These are phyloP conservation scores for Cudoniella acicularis DNA, from an alignment of 495 filamentous ascomycete species.

Conservation along the genomic window DNA sequence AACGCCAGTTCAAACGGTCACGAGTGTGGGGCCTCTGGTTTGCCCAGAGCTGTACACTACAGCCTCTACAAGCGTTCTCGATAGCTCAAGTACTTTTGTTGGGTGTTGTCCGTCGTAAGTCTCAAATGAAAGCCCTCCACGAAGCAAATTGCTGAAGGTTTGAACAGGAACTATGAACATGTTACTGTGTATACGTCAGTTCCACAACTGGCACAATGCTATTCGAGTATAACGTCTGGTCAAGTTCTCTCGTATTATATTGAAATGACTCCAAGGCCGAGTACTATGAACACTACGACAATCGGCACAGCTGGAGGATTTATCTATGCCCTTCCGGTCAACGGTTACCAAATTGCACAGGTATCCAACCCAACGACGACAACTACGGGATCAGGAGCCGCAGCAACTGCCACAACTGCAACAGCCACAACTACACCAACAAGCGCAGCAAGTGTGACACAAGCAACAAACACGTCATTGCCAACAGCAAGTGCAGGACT, in stretches of 20 bases:
- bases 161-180: background rate
- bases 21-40: slow-evolving; percentile 25
- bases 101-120: slow-evolving; percentile 28
- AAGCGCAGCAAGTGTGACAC: background rate
- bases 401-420: background rate
- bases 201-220: background rate
- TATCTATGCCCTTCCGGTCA: background rate
- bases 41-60: slow-evolving; percentile 28
- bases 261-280: background rate
- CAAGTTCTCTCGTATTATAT: background rate
- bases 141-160: background rate
- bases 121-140: background rate
- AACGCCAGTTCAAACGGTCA: slow-evolving; percentile 12
- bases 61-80: slow-evolving; percentile 21
- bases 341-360: background rate
- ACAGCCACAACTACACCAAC: background rate
- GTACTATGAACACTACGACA: background rate
- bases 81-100: slow-evolving; percentile 22
- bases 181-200: background rate
- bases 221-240: background rate
- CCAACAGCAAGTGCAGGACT: too few species aligned
- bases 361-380: background rate
- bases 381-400: background rate
- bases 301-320: background rate
- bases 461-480: too few species aligned